A percentile compares a stretch with the other conserved stretches of the same genome.
phyloP scores from a whole-genome alignment of 352 stramenopile genomes.

The Globisporangium nunn region DNA sequence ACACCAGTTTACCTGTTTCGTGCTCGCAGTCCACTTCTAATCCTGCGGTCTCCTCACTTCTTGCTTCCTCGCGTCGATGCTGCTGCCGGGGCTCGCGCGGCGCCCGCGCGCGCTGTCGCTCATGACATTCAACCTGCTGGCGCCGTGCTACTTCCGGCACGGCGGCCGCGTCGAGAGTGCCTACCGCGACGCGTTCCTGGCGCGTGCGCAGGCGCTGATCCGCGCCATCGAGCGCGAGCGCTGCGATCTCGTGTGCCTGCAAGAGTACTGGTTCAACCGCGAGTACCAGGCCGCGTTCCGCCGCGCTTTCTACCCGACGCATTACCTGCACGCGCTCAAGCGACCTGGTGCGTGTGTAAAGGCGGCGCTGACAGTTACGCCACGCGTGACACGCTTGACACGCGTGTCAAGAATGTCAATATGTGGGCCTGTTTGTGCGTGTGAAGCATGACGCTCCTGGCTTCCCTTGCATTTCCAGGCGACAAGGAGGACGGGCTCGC shows the following conservation, averaged over 20 bases:
- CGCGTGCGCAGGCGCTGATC: constrained; percentile 66
- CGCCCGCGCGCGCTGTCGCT: constrained; percentile 48
- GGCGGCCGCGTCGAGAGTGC: constrained; percentile 65
- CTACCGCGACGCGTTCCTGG: constrained; percentile 49
- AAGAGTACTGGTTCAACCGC: constrained; percentile 83
- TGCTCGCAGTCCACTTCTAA: background rate
- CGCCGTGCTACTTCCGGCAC: constrained; percentile 84
- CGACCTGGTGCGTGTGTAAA: constrained; percentile 26
- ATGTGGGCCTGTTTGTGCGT: background rate
- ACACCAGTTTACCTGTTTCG: too few relatives aligned
- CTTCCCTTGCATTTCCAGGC: constrained; percentile 2
- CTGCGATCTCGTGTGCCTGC: constrained; percentile 74
- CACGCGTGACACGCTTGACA: background rate
- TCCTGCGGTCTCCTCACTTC: too few relatives aligned
- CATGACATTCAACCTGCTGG: constrained; percentile 86
- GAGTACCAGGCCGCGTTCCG: constrained; percentile 71
- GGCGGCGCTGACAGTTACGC: background rate
- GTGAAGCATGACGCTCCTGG: too few relatives aligned
- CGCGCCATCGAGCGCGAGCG: constrained; percentile 61
- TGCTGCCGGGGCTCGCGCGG: constrained; percentile 19
- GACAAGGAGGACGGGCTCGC: constrained; percentile 81
- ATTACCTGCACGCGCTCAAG: constrained; percentile 73
- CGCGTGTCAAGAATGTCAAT: background rate
- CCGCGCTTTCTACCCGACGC: constrained; percentile 45
- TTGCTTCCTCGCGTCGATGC: constrained; percentile 12